These are phyloP conservation scores for Chenopodium album DNA, from an alignment of 148 eudicot species.

Conservation along the genomic window DNA sequence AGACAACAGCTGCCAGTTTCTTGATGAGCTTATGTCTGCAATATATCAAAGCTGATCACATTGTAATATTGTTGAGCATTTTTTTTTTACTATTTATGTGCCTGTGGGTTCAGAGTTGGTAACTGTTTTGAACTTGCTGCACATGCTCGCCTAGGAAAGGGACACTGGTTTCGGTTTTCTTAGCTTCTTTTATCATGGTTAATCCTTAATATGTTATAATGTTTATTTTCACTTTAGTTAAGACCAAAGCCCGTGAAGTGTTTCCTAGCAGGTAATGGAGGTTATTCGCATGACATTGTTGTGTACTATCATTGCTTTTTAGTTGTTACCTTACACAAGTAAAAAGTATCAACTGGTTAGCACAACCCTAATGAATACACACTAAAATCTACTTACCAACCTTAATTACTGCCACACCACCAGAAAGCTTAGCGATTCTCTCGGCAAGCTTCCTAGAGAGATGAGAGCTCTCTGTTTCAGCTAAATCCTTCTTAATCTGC, in stretches of 20 bases:
- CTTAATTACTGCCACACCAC: constrained; percentile 89
- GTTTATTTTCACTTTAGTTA: no score
- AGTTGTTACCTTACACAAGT: not conserved
- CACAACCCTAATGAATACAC: not conserved
- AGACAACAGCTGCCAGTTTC: not conserved
- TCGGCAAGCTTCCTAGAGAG: constrained; percentile 62
- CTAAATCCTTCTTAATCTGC: constrained; percentile 92
- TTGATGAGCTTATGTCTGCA: not conserved
- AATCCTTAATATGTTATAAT: not conserved
- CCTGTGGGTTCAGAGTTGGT: not conserved
- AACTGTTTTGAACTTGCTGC: not conserved
- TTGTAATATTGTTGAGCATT: not conserved
- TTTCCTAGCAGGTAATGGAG: not conserved
- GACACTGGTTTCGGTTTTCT: not conserved
- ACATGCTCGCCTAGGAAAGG: not conserved
- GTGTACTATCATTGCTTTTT: not conserved
- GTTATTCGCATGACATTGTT: not conserved
- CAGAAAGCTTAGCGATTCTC: constrained; percentile 88
- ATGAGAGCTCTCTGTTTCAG: constrained; percentile 57
- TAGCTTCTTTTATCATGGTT: not conserved
- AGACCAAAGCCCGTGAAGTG: not conserved
- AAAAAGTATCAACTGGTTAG: not conserved
- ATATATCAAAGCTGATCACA: no score
- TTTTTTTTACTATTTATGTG: no score
- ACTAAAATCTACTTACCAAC: constrained; percentile 35